Percentiles rank a stretch among this genome's conserved stretches.
These are phyloP conservation scores for Apiospora malaysiana DNA, from an alignment of 2,329 filamentous ascomycete genomes.

Conservation along the genomic window DNA sequence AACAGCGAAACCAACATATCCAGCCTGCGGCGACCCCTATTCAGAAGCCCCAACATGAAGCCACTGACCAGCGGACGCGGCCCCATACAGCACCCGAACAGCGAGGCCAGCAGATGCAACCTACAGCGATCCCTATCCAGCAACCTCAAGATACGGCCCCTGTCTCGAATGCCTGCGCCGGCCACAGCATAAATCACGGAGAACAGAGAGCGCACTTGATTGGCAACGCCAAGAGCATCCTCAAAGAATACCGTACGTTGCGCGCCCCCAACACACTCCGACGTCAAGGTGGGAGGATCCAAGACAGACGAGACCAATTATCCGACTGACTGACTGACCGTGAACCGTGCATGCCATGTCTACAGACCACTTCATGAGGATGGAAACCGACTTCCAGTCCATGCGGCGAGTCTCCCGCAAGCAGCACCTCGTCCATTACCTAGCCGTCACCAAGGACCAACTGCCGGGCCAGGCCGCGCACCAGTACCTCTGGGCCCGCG, in stretches of 20 bases:
- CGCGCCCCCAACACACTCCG: too few relatives aligned
- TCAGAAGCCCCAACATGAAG: too few relatives aligned
- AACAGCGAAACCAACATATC: not conserved
- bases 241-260: conserved; percentile 1
- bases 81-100: too few relatives aligned
- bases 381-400: not conserved
- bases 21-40: not conserved
- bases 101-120: too few relatives aligned
- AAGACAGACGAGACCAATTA: too few relatives aligned
- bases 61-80: too few relatives aligned
- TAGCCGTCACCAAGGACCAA: not conserved
- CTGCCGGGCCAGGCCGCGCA: not conserved
- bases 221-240: not conserved
- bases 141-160: not conserved
- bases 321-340: not conserved
- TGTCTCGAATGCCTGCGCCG: not conserved
- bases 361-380: not conserved
- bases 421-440: conserved; percentile 3
- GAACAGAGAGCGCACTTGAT: not conserved
- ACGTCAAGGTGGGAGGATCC: too few relatives aligned
- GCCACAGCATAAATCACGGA: not conserved
- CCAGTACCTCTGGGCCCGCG: conserved; percentile 11
- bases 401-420: not conserved
- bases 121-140: too few relatives aligned
- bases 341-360: too few relatives aligned